Evolutionary conservation across 768 basidiomycete species (phyloP), one percentile per base, ranked within the genome.

Genomic region (Phanerochaete carnosa): DNA sequence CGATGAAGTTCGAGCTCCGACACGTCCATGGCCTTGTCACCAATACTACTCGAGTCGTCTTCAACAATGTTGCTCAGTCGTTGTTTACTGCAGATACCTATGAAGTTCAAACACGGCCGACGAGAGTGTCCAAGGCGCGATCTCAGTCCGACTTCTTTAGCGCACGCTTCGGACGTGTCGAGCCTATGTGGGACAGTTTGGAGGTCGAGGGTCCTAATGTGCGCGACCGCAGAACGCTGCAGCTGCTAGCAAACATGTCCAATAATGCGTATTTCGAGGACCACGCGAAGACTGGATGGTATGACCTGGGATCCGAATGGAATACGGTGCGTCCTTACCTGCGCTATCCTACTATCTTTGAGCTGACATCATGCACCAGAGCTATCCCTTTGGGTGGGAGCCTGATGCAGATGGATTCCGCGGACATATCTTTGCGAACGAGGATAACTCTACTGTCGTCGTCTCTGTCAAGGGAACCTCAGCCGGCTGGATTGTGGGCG

Each of bases 381-480:
- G 79, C 29, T 76, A 79, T 29, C 90, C 95, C 0, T 88, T 94
- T 66, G 96, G 96, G 13, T 98, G 95, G 95, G 85, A 90, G 64
- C 88, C 90, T 0, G 83, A 88, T 26, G 86, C 86, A n/a, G 92
- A 97, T 70, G 94, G 95, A 0, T 83, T 98, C 61, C 83, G 96
- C 47, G 96, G 96, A 0, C 95, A 98, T 67, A 76, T 98, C 23
- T 97, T 96, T 65, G 90, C 89, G n/a, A 84, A 85, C 0, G 77
- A 78, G 11, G 89, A 92, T 72, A 94, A 95, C 65, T 85, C 85
- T 15, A 96, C 92, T 0, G 91, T 98, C 25, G 78, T 97, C 29
- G 79, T 98, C 57, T 84, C 93, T 25, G 80, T 98, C 74, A 98
- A 98, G 69, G 96, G 96, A n/a, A 98, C 96, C 0, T 92, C 92